These are phyloP conservation scores for Populus euphratica DNA, from an alignment of 345 rosid species.

Conservation along the genomic window DNA sequence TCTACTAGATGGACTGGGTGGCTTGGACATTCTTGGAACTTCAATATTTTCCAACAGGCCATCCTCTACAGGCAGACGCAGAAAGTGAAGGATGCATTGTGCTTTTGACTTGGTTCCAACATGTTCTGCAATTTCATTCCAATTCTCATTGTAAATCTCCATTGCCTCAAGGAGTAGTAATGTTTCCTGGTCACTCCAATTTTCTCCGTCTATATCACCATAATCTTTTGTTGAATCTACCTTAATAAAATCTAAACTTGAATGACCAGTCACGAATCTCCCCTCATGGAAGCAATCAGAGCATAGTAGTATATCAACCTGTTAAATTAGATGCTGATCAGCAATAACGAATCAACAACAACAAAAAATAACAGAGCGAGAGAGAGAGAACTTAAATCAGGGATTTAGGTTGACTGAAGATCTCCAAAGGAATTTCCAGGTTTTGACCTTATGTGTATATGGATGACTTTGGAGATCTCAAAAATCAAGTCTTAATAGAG, in stretches of 20 bases:
- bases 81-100: slow-evolving; percentile 90
- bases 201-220: slow-evolving; percentile 75
- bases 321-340: slow-evolving; percentile 32
- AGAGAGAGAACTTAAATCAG: slow-evolving; percentile 1
- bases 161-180: slow-evolving; percentile 85
- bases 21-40: slow-evolving; percentile 50
- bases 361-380: not conserved
- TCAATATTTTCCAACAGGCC: slow-evolving; percentile 81
- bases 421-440: not conserved
- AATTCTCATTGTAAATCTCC: slow-evolving; percentile 78
- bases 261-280: slow-evolving; percentile 77
- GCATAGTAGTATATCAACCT: slow-evolving; percentile 79
- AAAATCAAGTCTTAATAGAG: not conserved
- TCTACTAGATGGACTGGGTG: slow-evolving; percentile 44
- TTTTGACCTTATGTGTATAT: not conserved
- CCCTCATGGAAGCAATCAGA: slow-evolving; percentile 79
- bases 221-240: slow-evolving; percentile 63
- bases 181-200: slow-evolving; percentile 92
- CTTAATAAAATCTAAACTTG: slow-evolving; percentile 78
- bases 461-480: not conserved
- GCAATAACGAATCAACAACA: slow-evolving; percentile 1
- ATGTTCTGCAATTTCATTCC: slow-evolving; percentile 92
- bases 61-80: slow-evolving; percentile 82
- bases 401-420: not conserved
- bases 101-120: slow-evolving; percentile 95